Evolutionary conservation across 176 grass and related monocot species (phyloP).

Genomic region (Oryza glumipatula): DNA sequence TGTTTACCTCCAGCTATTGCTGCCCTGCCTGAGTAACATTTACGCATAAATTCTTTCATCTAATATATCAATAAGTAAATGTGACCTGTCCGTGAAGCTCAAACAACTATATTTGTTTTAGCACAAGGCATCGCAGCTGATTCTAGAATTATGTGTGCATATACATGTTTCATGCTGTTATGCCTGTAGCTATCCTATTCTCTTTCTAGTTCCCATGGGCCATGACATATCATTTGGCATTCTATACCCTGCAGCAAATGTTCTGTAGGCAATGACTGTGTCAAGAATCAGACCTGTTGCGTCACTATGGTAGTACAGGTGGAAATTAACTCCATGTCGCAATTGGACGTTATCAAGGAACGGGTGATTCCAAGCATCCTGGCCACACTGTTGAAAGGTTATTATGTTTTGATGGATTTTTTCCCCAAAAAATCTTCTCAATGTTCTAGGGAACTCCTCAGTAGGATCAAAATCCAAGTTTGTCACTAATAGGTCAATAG

Average conservation of each 20-base stretch:
- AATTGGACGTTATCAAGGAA: slow-evolving; percentile 68
- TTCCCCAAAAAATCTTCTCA: not conserved
- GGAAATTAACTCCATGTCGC: slow-evolving; percentile 37
- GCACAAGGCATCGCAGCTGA: not conserved
- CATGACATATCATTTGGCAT: slow-evolving; percentile 13
- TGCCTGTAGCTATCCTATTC: not conserved
- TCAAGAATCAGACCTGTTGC: slow-evolving; percentile 55
- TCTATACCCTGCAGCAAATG: slow-evolving; percentile 52
- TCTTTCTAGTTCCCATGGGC: not conserved
- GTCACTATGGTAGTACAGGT: slow-evolving; percentile 57
- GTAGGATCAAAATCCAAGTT: not conserved
- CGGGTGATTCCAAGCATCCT: slow-evolving; percentile 66
- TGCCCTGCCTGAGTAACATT: not conserved
- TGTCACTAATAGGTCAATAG: not conserved
- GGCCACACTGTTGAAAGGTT: slow-evolving; percentile 72
- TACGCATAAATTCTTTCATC: not conserved
- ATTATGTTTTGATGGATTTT: slow-evolving; percentile 27
- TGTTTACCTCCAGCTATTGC: not conserved
- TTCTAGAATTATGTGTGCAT: not conserved
- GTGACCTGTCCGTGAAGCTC: not conserved
- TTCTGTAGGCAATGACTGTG: slow-evolving; percentile 12
- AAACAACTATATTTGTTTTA: slow-evolving; percentile 7
- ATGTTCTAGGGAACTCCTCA: slow-evolving; percentile 7
- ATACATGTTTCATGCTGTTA: not conserved
- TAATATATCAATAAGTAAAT: slow-evolving; percentile 24